phyloP scores from a whole-genome alignment of 768 basidiomycete species.

The Gyrodon lividus region DNA sequence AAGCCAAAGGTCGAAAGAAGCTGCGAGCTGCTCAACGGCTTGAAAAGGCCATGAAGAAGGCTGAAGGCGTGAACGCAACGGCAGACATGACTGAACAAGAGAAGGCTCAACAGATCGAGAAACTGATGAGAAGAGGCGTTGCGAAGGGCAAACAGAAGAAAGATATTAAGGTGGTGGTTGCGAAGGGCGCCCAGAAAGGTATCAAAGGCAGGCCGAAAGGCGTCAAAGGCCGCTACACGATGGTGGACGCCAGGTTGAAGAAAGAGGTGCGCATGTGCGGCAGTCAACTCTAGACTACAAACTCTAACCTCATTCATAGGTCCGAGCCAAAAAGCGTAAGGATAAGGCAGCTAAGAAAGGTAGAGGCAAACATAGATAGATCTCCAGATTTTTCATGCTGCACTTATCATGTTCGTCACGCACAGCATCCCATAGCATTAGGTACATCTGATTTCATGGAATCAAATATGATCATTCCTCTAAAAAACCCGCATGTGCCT shows the following conservation, averaged over 20 bases:
- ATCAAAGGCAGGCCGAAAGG: conserved; percentile 93
- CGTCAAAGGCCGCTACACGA: conserved; percentile 90
- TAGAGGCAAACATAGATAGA: conserved; percentile 38
- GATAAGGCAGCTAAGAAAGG: conserved; percentile 70
- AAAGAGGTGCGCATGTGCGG: conserved; percentile 62
- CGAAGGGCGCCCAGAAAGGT: conserved; percentile 86
- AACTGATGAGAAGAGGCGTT: conserved; percentile 80
- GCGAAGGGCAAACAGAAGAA: conserved; percentile 67
- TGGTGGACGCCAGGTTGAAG: conserved; percentile 93
- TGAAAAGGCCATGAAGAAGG: conserved; percentile 94
- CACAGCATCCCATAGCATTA: background rate
- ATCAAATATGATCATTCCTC: conserved; percentile 9
- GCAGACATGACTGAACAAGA: conserved; percentile 92
- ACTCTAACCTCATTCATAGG: conserved; percentile 39
- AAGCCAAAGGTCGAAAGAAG: conserved; percentile 98
- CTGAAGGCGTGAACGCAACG: conserved; percentile 87
- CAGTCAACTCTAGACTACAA: background rate
- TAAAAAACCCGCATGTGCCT: conserved; percentile 2
- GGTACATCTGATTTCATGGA: background rate
- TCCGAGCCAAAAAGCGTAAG: conserved; percentile 78
- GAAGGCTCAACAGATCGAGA: conserved; percentile 92
- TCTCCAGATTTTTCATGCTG: background rate
- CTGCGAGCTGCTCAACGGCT: conserved; percentile 79
- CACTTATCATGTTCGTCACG: background rate
- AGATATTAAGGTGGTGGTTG: conserved; percentile 85